A percentile compares a stretch with the other conserved stretches of the same genome.
Evolutionary conservation across 2,329 filamentous ascomycete genomes (phyloP).

Genomic region (Cladophialophora psammophila): DNA sequence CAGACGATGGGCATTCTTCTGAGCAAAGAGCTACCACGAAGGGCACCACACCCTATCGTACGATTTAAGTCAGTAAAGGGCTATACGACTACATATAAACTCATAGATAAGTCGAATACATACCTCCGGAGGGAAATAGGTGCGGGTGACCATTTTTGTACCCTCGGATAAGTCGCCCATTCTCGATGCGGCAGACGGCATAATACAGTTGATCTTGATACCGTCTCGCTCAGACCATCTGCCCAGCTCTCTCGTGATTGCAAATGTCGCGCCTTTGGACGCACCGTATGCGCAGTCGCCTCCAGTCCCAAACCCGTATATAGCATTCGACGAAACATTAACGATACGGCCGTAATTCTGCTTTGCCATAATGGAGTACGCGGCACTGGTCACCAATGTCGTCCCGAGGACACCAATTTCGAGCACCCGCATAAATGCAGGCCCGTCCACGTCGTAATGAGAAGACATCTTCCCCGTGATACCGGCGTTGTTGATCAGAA

Average conservation of each 20-base stretch:
- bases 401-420: constrained; percentile 27
- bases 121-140: constrained; percentile 28
- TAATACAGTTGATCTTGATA: constrained; percentile 29
- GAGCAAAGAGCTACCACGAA: constrained; percentile 23
- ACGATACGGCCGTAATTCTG: constrained; percentile 27
- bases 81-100: no score
- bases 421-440: constrained; percentile 26
- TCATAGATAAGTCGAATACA: no score
- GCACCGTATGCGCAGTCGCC: constrained; percentile 76
- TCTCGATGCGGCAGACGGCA: constrained; percentile 29
- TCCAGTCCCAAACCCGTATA: constrained; percentile 36
- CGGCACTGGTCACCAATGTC: constrained; percentile 24
- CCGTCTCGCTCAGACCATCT: constrained; percentile 26
- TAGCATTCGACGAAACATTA: constrained; percentile 36
- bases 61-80: no score
- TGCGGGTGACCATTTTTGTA: constrained; percentile 24
- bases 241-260: constrained; percentile 82
- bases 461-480: constrained; percentile 49
- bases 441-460: constrained; percentile 23
- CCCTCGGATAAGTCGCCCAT: constrained; percentile 30
- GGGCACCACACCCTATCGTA: constrained; percentile 24
- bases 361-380: constrained; percentile 27
- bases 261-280: constrained; percentile 89
- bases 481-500: constrained; percentile 61
- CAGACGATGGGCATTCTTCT: constrained; percentile 29